Base-by-base conservation (phyloP, 169 alveolate genomes). In the Amoebophrya sp. region DNA sequence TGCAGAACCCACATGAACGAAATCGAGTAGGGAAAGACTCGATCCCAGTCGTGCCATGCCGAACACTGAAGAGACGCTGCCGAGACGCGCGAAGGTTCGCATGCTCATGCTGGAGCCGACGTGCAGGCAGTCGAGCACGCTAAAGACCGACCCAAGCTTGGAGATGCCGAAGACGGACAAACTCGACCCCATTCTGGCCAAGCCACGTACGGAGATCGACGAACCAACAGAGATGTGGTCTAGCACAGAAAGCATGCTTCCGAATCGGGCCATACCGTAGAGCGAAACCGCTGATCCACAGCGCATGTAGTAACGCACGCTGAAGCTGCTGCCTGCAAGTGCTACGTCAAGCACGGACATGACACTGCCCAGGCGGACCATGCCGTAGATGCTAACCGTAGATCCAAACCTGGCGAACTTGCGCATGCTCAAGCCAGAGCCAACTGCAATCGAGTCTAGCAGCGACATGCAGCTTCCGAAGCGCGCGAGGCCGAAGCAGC, bases 31-130 rank as follows among this genome's bases (percentile, higher is more conserved):
- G 41, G 91, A 47, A 91, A 38, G 12, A 2, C 78, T 41, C 91
- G 91, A 89, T 26, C 92, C 94, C 40, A 55, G 92, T 36, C 94
- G 55, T 53, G 93, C 93, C 92, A 93, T 39, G 89, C 94, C 93
- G 41, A 90, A 93, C n/a, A 77, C 90, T 90, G 91, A 90, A 33
- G 29, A 77, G 41, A 14, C 93, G 38, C 24, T 23, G 54, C 94
- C 94, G 40, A 39, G 38, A 0, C 94, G 78, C 91, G 78, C 65
- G 47, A 53, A 29, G 92, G 94, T 78, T 89, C 94, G 94, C 89
- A 41, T 65, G 78, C 54, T 38, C 90, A 65, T 12, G 29, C 78
- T 33, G 34, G 89, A 76, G 41, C 94, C 94, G 76, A 92, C 53
- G 91, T 65, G 91, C 47, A 89, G 89, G 77, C 65, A 34, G 91